Evolutionary conservation across 257 asterid species (phyloP).

Genomic region (Gentiana macrophylla): DNA sequence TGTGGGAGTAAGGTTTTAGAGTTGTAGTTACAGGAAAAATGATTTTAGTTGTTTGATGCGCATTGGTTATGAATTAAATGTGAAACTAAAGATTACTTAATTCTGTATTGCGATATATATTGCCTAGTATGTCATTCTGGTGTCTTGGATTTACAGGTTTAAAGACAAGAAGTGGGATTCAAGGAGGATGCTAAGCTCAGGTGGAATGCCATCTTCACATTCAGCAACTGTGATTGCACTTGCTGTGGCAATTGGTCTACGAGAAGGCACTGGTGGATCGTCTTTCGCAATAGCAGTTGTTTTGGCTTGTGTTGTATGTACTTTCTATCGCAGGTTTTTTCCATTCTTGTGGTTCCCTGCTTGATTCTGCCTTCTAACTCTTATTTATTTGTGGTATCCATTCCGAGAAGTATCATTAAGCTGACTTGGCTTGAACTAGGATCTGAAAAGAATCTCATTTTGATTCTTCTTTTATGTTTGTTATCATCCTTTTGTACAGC

Average conservation of each 20-base stretch:
- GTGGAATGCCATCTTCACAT: conserved; percentile 99
- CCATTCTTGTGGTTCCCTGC: conserved; percentile 33
- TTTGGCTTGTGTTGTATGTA: conserved; percentile 98
- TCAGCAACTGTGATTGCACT: conserved; percentile 89
- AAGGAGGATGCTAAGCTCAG: conserved; percentile 79
- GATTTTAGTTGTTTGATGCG: not conserved
- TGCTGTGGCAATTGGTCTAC: conserved; percentile 65
- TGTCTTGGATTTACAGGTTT: conserved; percentile 64
- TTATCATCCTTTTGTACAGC: too few relatives aligned
- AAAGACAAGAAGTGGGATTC: conserved; percentile 96
- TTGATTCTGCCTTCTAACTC: not conserved
- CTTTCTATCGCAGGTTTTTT: conserved; percentile 65
- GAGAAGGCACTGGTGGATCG: conserved; percentile 69
- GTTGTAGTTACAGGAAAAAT: not conserved
- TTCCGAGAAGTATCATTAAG: too few relatives aligned
- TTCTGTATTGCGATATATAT: conserved; percentile 11
- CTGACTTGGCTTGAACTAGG: too few relatives aligned
- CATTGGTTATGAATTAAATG: not conserved
- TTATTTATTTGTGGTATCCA: too few relatives aligned
- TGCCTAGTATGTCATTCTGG: conserved; percentile 34
- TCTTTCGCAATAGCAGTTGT: conserved; percentile 80
- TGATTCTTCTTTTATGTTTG: too few relatives aligned
- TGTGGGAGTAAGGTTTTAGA: not conserved
- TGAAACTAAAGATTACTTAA: not conserved
- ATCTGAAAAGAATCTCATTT: too few relatives aligned